phyloP scores from a whole-genome alignment of 441 rosid species.

The Populus hybrid region DNA sequence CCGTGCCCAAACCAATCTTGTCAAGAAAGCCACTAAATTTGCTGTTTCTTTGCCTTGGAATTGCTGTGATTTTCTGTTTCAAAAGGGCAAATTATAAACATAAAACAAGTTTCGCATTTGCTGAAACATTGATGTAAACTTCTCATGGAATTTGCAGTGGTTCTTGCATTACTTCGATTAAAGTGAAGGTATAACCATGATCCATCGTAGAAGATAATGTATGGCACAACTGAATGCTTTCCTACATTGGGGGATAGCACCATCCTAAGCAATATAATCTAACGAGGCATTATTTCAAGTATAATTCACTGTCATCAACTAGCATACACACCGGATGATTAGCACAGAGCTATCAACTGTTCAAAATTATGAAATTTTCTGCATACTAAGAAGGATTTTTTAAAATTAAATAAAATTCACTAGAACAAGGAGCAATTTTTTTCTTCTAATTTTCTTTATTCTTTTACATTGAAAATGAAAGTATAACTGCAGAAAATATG shows the following conservation, averaged over 20 bases:
- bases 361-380: background rate
- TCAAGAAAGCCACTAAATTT: slow-evolving; percentile 48
- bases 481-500: background rate
- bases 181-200: background rate
- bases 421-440: background rate
- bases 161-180: background rate
- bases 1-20: slow-evolving; percentile 48
- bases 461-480: background rate
- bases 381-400: too few relatives aligned
- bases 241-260: background rate
- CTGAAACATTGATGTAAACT: background rate
- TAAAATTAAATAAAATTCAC: background rate
- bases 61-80: slow-evolving; percentile 60
- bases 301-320: background rate
- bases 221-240: background rate
- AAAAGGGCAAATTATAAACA: slow-evolving; percentile 15
- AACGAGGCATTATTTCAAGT: background rate
- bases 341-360: background rate
- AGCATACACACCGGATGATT: background rate
- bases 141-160: background rate
- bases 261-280: background rate
- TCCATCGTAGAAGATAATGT: too few relatives aligned
- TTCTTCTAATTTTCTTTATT: background rate
- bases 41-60: slow-evolving; percentile 38
- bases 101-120: slow-evolving; percentile 1